Conservation (phyloP, 768 basidiomycete genomes). For the Neoboletus magnificus region DNA sequence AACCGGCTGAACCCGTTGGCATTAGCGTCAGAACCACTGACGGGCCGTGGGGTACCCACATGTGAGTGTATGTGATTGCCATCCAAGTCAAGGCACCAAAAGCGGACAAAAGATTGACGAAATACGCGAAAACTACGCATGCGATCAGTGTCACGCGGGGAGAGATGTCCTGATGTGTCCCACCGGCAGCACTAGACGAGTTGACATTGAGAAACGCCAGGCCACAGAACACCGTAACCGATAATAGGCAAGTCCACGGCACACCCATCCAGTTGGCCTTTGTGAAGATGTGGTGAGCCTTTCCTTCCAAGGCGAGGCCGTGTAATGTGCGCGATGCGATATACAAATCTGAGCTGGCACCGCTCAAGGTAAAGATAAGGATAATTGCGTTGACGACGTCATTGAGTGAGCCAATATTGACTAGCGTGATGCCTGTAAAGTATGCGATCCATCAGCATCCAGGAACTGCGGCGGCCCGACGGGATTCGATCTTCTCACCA, state of each 20-base stretch:
- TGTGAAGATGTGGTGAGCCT: constrained; percentile 43
- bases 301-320: constrained; percentile 50
- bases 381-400: constrained; percentile 54
- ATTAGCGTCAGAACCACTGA: not conserved
- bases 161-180: not conserved
- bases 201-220: constrained; percentile 61
- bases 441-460: not conserved
- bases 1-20: constrained; percentile 40
- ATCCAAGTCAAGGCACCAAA: constrained; percentile 34
- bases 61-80: constrained; percentile 57
- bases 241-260: constrained; percentile 28
- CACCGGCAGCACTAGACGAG: constrained; percentile 51
- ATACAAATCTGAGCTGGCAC: constrained; percentile 64
- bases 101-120: constrained; percentile 40
- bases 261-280: constrained; percentile 49
- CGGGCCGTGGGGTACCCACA: constrained; percentile 37
- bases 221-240: constrained; percentile 53
- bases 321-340: constrained; percentile 52
- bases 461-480: not conserved
- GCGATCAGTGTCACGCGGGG: not conserved
- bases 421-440: constrained; percentile 23
- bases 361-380: constrained; percentile 61
- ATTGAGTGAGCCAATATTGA: constrained; percentile 55
- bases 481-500: constrained; percentile 37
- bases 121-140: constrained; percentile 33